Evolutionary conservation across 129 eudicot species (phyloP), one percentile per base, ranked within the genome.

Genomic region (Chrysanthemum lavandulifolium): DNA sequence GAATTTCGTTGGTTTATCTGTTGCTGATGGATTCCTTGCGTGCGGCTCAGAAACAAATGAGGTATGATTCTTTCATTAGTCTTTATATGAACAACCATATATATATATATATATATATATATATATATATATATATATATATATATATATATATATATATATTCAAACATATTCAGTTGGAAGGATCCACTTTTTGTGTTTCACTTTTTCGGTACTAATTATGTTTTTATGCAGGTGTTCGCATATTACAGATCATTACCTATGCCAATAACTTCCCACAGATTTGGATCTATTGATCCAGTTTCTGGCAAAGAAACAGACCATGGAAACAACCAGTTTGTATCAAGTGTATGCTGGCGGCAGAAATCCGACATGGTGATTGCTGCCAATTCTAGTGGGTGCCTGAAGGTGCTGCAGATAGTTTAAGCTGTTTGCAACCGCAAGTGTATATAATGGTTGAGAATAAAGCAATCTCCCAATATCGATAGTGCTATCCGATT

Each of bases 341-440:
- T 94, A 62, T 90, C 98, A 2, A 94, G 98, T 63, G 96, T 94
- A 15, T 94, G 96, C 78, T 94, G 98, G 98, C 86, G 97, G 76
- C 71, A 73, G 64, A 90, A 88, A 54, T 90, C 97, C 14, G 77
- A 90, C 66, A 83, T 74, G 82, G 86, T 94, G 47, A 84, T 94
- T 67, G 97, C 98, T 29, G 97, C 98, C 77, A 94, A 86, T 69
- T 90, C 98, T 51, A 80, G 79, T 64, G 98, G 98, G 51, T 85
- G 95, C 68, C 84, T 93, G 77, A 90, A 93, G 82, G 61, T 87
- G 73, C 59, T 87, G 66, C 81, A 79, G 77, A 71, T 86, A 86
- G 79, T 79, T 40, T 86, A 58, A 86, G 69, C 62, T 31, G 27
- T 47, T 75, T 23, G 50, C 56, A 23, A 45, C 47, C n/a, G 0